phyloP scores from a whole-genome alignment of 768 basidiomycete genomes.

The Kwoniella heveanensis region DNA sequence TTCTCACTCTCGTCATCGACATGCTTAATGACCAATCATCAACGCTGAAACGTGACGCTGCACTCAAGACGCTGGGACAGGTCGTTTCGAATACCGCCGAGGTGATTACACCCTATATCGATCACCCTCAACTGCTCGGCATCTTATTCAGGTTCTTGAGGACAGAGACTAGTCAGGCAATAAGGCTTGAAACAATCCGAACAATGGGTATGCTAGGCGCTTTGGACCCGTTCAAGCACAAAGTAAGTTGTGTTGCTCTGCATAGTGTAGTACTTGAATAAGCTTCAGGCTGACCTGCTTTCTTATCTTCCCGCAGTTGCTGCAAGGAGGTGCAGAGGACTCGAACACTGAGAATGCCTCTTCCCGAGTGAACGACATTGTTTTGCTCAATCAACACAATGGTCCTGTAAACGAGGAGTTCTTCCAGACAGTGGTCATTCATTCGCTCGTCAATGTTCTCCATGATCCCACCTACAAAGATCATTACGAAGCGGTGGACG shows the following conservation, averaged over 20 bases:
- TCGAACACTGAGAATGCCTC: constrained; percentile 66
- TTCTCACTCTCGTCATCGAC: constrained; percentile 86
- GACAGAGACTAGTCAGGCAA: constrained; percentile 66
- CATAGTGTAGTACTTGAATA: too few species aligned
- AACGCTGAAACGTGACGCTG: constrained; percentile 82
- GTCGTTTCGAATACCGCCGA: constrained; percentile 94
- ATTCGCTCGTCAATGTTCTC: constrained; percentile 78
- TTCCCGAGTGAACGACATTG: constrained; percentile 57
- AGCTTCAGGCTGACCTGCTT: constrained; percentile 55
- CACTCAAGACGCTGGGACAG: constrained; percentile 89
- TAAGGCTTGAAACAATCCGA: constrained; percentile 86
- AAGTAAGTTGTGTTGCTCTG: too few species aligned
- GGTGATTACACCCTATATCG: constrained; percentile 84
- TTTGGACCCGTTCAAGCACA: constrained; percentile 90
- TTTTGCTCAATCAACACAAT: constrained; percentile 56
- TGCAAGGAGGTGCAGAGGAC: constrained; percentile 62
- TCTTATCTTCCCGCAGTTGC: constrained; percentile 36
- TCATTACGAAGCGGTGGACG: constrained; percentile 92
- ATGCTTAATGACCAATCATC: constrained; percentile 86
- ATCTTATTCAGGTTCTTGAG: constrained; percentile 80
- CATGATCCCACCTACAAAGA: constrained; percentile 83
- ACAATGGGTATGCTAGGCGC: constrained; percentile 95
- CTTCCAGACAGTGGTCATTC: constrained; percentile 94
- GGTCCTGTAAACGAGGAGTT: constrained; percentile 81
- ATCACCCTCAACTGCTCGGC: constrained; percentile 86